These are phyloP conservation scores for Cryptococcus deneoformans DNA, from an alignment of 1,284 basidiomycete genomes.

Conservation along the genomic window DNA sequence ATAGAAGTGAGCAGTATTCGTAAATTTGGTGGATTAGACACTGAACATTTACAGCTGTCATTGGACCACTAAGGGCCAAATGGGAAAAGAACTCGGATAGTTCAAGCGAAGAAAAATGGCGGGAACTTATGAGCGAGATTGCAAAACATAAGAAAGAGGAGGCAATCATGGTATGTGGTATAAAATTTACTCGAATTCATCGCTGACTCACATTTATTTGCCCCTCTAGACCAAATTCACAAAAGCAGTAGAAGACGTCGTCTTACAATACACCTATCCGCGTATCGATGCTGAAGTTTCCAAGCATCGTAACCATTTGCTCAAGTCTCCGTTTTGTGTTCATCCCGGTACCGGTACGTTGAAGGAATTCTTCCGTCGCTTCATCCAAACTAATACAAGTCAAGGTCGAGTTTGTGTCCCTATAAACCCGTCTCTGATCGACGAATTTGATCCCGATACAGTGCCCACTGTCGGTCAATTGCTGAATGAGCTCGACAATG, in stretches of 20 bases:
- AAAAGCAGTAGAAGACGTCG: slow-evolving; percentile 72
- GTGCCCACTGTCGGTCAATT: slow-evolving; percentile 87
- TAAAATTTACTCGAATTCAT: background rate
- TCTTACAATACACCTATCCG: slow-evolving; percentile 95
- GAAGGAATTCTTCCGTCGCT: background rate
- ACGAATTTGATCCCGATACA: slow-evolving; percentile 76
- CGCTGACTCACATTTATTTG: background rate
- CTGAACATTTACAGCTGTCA: slow-evolving; percentile 41
- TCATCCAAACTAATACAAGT: background rate
- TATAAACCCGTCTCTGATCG: slow-evolving; percentile 71
- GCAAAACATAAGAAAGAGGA: slow-evolving; percentile 36
- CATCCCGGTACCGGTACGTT: slow-evolving; percentile 78
- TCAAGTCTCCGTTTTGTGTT: slow-evolving; percentile 96
- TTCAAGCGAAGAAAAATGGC: slow-evolving; percentile 69
- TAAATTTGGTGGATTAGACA: background rate
- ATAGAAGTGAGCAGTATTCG: slow-evolving; percentile 51
- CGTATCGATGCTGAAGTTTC: slow-evolving; percentile 96
- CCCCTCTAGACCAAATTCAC: slow-evolving; percentile 30
- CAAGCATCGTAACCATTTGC: slow-evolving; percentile 94
- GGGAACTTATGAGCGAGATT: slow-evolving; percentile 55
- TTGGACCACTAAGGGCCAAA: slow-evolving; percentile 55
- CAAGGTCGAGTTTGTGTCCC: slow-evolving; percentile 90
- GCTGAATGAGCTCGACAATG: slow-evolving; percentile 64
- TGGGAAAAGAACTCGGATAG: slow-evolving; percentile 63
- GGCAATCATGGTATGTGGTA: background rate